phyloP scores from a whole-genome alignment of 495 filamentous ascomycete species.

The Aspergillus nanangensis region DNA sequence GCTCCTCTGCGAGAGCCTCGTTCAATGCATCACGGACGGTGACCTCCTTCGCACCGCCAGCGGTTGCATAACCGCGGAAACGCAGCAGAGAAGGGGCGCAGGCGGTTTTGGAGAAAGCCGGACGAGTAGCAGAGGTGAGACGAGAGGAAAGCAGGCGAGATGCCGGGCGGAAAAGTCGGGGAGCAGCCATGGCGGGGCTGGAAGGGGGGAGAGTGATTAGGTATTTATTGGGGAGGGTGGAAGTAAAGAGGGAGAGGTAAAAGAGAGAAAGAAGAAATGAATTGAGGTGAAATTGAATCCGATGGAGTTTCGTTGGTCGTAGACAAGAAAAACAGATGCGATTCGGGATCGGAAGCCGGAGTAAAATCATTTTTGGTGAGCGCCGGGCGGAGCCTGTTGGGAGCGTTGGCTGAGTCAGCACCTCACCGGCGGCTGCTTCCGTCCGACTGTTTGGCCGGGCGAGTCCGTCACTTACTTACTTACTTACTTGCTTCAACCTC shows the following conservation, averaged over 20 bases:
- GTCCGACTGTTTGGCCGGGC: constrained; percentile 8
- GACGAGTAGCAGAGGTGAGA: constrained; percentile 45
- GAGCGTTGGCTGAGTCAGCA: constrained; percentile 29
- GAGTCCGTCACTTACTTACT: constrained; percentile 1
- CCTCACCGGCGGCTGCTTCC: constrained; percentile 40
- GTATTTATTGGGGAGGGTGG: no score
- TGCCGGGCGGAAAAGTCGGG: constrained; percentile 78
- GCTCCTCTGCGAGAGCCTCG: constrained; percentile 94
- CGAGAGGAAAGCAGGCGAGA: constrained; percentile 68
- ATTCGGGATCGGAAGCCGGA: no score
- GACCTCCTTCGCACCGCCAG: constrained; percentile 76
- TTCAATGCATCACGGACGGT: constrained; percentile 96
- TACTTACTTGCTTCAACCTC: background rate
- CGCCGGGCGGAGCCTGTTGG: constrained; percentile 33
- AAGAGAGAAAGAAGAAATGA: constrained; percentile 28
- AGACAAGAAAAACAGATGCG: no score
- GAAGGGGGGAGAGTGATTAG: background rate
- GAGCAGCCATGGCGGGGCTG: constrained; percentile 52
- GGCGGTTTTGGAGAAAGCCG: constrained; percentile 46
- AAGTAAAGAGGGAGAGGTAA: constrained; percentile 19
- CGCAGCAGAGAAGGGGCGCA: constrained; percentile 42
- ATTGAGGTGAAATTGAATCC: no score
- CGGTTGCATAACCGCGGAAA: constrained; percentile 45
- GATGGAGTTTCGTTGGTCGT: no score
- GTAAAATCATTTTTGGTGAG: no score